These are phyloP conservation scores for Metrosideros polymorpha DNA, from an alignment of 441 rosid species.

Conservation along the genomic window DNA sequence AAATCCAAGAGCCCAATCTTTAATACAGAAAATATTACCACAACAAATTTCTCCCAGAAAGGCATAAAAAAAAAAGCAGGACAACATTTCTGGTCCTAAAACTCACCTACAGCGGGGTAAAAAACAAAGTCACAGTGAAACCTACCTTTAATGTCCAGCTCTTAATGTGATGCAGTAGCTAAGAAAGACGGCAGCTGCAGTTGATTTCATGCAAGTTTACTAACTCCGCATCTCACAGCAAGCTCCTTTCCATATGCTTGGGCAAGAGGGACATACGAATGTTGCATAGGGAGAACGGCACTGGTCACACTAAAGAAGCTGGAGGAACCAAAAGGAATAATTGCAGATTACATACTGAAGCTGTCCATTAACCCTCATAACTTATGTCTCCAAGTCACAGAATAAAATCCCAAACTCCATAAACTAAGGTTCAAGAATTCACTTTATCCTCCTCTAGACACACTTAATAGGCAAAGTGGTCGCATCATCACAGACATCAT, in stretches of 20 bases:
- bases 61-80: not conserved
- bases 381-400: conserved; percentile 24
- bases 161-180: not conserved
- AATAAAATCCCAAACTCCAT: conserved; percentile 31
- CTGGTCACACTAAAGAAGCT: conserved; percentile 8
- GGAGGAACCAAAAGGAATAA: conserved; percentile 17
- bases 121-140: not conserved
- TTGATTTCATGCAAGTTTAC: not conserved
- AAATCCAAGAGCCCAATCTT: not conserved
- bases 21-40: not conserved
- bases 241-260: conserved; percentile 3
- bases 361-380: conserved; percentile 23
- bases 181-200: not conserved
- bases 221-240: not conserved
- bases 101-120: not conserved
- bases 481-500: conserved; percentile 29
- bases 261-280: conserved; percentile 8
- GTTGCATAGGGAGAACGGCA: not conserved
- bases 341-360: conserved; percentile 21
- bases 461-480: conserved; percentile 17
- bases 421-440: conserved; percentile 19
- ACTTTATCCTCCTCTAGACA: conserved; percentile 24
- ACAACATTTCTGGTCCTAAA: not conserved
- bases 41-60: not conserved
- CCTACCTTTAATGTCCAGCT: not conserved